phyloP scores from a whole-genome alignment of 2,329 filamentous ascomycete species.

The Clonostachys byssicola region DNA sequence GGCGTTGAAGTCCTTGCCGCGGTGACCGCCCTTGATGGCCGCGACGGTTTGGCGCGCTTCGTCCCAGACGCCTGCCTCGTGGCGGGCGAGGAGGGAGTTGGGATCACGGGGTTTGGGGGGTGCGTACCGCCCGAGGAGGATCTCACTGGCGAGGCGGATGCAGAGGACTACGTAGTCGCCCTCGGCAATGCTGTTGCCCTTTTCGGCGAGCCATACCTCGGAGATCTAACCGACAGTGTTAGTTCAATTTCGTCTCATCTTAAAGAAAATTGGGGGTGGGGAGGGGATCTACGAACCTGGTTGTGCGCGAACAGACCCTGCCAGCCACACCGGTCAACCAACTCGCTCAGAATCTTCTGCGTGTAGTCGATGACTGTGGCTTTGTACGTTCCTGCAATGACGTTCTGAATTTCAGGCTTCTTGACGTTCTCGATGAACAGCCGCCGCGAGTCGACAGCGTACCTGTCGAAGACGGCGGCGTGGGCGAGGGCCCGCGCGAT shows the following conservation, averaged over 20 bases:
- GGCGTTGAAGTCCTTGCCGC: constrained; percentile 10
- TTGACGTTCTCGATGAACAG: too few species aligned
- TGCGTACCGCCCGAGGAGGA: constrained; percentile 14
- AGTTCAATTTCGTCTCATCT: too few species aligned
- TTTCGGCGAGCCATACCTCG: constrained; percentile 8
- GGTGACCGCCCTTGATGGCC: constrained; percentile 4
- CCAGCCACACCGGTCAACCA: constrained; percentile 19
- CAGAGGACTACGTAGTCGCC: constrained; percentile 16
- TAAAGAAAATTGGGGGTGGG: too few species aligned
- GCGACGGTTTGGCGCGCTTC: background rate
- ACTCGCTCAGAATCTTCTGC: constrained; percentile 7
- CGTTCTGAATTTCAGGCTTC: too few species aligned
- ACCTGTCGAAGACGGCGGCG: constrained; percentile 6
- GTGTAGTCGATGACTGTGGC: background rate
- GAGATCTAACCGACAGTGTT: constrained; percentile 2
- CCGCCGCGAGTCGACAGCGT: background rate
- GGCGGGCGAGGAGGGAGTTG: constrained; percentile 10
- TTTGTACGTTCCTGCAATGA: too few species aligned
- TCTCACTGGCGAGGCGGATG: constrained; percentile 16
- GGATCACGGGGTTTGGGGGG: constrained; percentile 6
- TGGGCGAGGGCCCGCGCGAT: constrained; percentile 2
- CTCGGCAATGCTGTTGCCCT: constrained; percentile 16
- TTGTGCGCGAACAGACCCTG: constrained; percentile 17
- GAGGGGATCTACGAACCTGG: background rate
- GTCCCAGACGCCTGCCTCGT: constrained; percentile 5